Evolutionary conservation across 108 stramenopile genomes (phyloP).

Genomic region (Aurantiochytrium sp.): DNA sequence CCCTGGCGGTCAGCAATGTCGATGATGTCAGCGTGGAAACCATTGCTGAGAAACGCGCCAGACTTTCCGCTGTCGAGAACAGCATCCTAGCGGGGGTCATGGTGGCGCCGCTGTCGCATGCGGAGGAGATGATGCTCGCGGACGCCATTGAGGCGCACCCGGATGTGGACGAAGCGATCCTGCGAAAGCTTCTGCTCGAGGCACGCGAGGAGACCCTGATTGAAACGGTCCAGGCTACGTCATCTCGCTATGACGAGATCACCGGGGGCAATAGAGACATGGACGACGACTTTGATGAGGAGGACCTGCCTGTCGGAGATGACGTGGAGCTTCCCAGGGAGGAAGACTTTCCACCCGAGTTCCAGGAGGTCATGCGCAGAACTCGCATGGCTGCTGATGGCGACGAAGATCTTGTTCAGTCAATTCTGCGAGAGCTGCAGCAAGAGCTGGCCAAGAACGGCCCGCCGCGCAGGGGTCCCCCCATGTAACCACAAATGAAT

Average conservation of each 20-base stretch:
- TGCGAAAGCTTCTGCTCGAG: background rate
- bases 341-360: background rate
- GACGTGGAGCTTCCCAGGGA: background rate
- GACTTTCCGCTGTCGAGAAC: no score
- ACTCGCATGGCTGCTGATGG: background rate
- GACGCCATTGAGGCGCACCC: background rate
- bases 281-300: background rate
- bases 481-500: background rate
- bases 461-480: background rate
- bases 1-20: no score
- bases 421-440: background rate
- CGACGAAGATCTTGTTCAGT: background rate
- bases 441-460: background rate
- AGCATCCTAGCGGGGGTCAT: background rate
- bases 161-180: background rate
- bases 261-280: no score
- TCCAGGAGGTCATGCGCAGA: background rate
- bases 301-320: background rate
- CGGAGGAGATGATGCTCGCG: background rate
- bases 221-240: no score
- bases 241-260: no score
- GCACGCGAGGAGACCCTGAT: background rate
- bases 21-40: no score
- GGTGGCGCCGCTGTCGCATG: background rate
- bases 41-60: no score